Conservation (phyloP, 148 eudicot genomes). For the Fagopyrum tataricum region DNA sequence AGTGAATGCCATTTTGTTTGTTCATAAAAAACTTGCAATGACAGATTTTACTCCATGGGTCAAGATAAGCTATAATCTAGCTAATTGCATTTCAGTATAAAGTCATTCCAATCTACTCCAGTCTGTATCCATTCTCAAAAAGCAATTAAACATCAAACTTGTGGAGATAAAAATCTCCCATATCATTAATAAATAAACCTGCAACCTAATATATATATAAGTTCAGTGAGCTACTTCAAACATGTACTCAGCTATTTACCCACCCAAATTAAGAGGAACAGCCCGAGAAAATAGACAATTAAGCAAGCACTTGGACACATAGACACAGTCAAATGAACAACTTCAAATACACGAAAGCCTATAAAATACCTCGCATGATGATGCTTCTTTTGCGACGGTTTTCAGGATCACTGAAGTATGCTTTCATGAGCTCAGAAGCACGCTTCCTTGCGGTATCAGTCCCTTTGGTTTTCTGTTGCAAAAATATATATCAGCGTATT, state of each 20-base stretch:
- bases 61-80: not conserved
- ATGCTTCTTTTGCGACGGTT: conserved; percentile 87
- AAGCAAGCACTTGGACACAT: not conserved
- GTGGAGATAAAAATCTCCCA: too few relatives aligned
- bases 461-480: conserved; percentile 59
- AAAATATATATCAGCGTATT: not conserved
- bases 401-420: conserved; percentile 72
- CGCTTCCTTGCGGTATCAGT: conserved; percentile 70
- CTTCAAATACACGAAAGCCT: not conserved
- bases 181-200: too few relatives aligned
- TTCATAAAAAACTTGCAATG: not conserved
- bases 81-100: not conserved
- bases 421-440: conserved; percentile 80
- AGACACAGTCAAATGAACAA: not conserved
- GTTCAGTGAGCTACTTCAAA: too few relatives aligned
- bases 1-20: not conserved
- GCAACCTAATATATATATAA: too few relatives aligned
- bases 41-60: not conserved
- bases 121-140: too few relatives aligned
- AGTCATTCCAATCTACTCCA: too few relatives aligned
- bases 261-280: too few relatives aligned
- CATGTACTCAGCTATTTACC: too few relatives aligned
- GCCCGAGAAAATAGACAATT: not conserved
- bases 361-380: conserved; percentile 64
- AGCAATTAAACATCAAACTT: too few relatives aligned